These are phyloP conservation scores for Colletotrichum navitas DNA, from an alignment of 2,329 filamentous ascomycete genomes.

Conservation along the genomic window DNA sequence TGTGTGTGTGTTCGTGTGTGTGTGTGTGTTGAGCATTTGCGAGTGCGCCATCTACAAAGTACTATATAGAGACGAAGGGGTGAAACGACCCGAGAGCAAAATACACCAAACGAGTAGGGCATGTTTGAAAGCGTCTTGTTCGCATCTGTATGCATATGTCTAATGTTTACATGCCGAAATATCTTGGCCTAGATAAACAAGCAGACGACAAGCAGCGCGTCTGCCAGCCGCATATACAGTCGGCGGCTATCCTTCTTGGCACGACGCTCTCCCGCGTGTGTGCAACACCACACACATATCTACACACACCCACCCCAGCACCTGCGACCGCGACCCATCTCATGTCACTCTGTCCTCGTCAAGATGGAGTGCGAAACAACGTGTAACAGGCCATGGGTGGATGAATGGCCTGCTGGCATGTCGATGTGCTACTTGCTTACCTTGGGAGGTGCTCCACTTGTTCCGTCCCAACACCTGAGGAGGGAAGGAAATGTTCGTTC, in stretches of 20 bases:
- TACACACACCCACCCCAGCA: background rate
- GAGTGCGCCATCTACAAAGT: conserved; percentile 35
- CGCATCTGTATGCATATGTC: background rate
- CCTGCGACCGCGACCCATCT: conserved; percentile 1
- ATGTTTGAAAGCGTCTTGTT: background rate
- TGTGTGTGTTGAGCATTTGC: conserved; percentile 36
- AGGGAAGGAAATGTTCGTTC: conserved; percentile 28
- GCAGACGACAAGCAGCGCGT: background rate
- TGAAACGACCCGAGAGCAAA: conserved; percentile 36
- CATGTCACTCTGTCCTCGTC: background rate
- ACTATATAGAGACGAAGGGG: conserved; percentile 36
- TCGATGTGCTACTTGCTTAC: background rate
- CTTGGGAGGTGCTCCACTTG: background rate
- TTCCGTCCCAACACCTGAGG: background rate
- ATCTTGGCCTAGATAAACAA: background rate
- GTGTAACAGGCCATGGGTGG: background rate
- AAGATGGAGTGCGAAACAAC: background rate
- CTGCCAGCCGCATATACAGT: background rate
- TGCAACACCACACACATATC: background rate
- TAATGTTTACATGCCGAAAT: background rate
- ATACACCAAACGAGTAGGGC: conserved; percentile 32
- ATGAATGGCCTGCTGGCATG: background rate
- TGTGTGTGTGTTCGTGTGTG: conserved; percentile 24
- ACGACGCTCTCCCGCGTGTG: conserved; percentile 17
- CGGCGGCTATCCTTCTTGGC: conserved; percentile 33